These are phyloP conservation scores for Hygrophorus pudorinus DNA, from an alignment of 768 basidiomycete genomes.

Conservation along the genomic window DNA sequence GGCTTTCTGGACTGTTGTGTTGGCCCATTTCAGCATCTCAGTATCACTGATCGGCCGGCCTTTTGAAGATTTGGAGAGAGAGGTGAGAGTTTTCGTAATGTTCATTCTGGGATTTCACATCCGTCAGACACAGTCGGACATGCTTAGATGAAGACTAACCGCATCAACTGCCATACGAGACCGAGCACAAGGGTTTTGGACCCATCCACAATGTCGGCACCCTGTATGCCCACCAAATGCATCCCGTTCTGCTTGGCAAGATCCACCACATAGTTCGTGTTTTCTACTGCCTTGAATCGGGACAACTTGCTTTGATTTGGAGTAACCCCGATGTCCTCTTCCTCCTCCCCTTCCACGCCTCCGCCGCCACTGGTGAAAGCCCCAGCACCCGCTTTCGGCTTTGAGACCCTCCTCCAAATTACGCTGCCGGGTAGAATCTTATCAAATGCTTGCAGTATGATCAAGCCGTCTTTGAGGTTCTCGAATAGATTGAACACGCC, in stretches of 20 bases:
- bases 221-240: slow-evolving; percentile 96
- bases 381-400: slow-evolving; percentile 65
- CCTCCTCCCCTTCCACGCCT: slow-evolving; percentile 48
- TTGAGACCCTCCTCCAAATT: slow-evolving; percentile 92
- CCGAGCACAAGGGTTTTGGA: slow-evolving; percentile 87
- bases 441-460: slow-evolving; percentile 95
- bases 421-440: slow-evolving; percentile 90
- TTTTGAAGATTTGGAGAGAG: slow-evolving; percentile 53
- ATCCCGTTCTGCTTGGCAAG: slow-evolving; percentile 88
- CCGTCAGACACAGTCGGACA: not conserved
- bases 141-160: slow-evolving; percentile 33
- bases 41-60: slow-evolving; percentile 84
- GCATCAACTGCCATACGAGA: slow-evolving; percentile 96
- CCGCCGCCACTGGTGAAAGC: slow-evolving; percentile 21
- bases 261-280: slow-evolving; percentile 94
- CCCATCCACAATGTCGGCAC: slow-evolving; percentile 95
- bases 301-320: slow-evolving; percentile 81
- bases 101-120: slow-evolving; percentile 41
- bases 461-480: slow-evolving; percentile 84
- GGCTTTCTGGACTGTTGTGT: slow-evolving; percentile 69
- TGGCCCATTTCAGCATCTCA: slow-evolving; percentile 96
- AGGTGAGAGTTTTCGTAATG: slow-evolving; percentile 82
- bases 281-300: slow-evolving; percentile 96
- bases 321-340: slow-evolving; percentile 72
- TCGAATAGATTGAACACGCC: slow-evolving; percentile 95